Conservation (phyloP, 768 basidiomycete genomes). For the Cystobasidium ongulense region DNA sequence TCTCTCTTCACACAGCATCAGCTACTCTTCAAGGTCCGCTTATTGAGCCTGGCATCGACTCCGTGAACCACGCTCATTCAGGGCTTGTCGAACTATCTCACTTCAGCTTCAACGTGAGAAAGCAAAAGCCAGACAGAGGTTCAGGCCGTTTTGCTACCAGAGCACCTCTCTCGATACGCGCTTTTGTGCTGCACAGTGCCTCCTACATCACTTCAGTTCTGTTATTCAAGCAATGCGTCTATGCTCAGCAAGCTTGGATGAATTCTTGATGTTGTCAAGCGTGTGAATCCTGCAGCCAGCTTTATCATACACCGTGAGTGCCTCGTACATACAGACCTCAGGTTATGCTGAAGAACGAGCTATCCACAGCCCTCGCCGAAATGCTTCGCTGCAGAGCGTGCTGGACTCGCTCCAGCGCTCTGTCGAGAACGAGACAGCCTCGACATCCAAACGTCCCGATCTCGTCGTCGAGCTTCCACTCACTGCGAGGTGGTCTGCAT, state of each 20-base stretch:
- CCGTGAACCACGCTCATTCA: not conserved
- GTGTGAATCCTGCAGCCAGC: not conserved
- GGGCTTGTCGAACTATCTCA: not conserved
- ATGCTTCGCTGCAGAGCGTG: not conserved
- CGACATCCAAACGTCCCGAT: not conserved
- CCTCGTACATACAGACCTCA: too few relatives aligned
- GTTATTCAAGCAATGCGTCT: not conserved
- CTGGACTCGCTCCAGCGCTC: not conserved
- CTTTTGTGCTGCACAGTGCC: not conserved
- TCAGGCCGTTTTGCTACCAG: not conserved
- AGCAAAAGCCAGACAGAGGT: not conserved
- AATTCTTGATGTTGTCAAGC: not conserved
- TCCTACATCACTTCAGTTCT: not conserved
- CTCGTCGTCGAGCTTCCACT: not conserved
- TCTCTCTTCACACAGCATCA: too few relatives aligned
- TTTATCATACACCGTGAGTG: not conserved
- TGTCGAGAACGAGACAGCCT: not conserved
- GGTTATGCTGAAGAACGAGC: not conserved
- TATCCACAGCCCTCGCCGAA: not conserved
- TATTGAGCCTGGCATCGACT: too few relatives aligned
- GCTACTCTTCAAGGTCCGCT: not conserved
- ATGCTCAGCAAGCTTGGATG: not conserved
- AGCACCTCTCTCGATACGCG: not conserved
- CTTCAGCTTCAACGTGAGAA: not conserved
- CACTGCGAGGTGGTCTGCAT: not conserved